Evolutionary conservation across 2,329 filamentous ascomycete genomes (phyloP).

Genomic region (Graphilbum sp.): DNA sequence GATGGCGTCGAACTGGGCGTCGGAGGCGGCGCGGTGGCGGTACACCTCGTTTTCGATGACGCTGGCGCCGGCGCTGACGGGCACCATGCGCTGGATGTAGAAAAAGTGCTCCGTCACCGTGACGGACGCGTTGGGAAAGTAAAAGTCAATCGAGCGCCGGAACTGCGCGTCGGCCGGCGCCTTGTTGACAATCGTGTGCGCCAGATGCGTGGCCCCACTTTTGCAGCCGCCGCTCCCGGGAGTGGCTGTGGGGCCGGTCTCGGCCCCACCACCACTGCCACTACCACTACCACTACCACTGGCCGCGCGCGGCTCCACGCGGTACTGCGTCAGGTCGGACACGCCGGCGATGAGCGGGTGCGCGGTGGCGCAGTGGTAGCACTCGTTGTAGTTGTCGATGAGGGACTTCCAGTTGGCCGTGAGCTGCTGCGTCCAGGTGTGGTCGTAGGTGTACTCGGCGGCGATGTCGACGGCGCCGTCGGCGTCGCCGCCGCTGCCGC

Average conservation of each 20-base stretch:
- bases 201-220: too few relatives aligned
- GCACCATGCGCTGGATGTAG: slow-evolving; percentile 34
- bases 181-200: slow-evolving; percentile 8
- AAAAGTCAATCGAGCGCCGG: slow-evolving; percentile 19
- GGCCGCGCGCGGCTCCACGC: slow-evolving; percentile 14
- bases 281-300: too few relatives aligned
- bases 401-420: slow-evolving; percentile 24
- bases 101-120: slow-evolving; percentile 27
- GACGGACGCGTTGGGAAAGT: slow-evolving; percentile 22
- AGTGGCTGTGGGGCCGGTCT: too few relatives aligned
- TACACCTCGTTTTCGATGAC: slow-evolving; percentile 34
- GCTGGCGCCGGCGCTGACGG: slow-evolving; percentile 22
- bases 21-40: slow-evolving; percentile 27
- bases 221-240: too few relatives aligned
- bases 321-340: slow-evolving; percentile 27
- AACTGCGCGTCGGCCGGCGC: slow-evolving; percentile 4
- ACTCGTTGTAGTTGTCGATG: slow-evolving; percentile 31
- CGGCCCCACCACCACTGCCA: slow-evolving; percentile 10
- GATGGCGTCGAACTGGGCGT: slow-evolving; percentile 28
- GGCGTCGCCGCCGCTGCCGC: not conserved
- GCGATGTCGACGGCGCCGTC: slow-evolving; percentile 11
- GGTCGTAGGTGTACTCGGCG: slow-evolving; percentile 11
- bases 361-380: slow-evolving; percentile 31
- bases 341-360: slow-evolving; percentile 28
- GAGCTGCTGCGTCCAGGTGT: slow-evolving; percentile 15